Evolutionary conservation across 176 grass and related monocot genomes (phyloP).

Genomic region (Cenchrus purpureus): DNA sequence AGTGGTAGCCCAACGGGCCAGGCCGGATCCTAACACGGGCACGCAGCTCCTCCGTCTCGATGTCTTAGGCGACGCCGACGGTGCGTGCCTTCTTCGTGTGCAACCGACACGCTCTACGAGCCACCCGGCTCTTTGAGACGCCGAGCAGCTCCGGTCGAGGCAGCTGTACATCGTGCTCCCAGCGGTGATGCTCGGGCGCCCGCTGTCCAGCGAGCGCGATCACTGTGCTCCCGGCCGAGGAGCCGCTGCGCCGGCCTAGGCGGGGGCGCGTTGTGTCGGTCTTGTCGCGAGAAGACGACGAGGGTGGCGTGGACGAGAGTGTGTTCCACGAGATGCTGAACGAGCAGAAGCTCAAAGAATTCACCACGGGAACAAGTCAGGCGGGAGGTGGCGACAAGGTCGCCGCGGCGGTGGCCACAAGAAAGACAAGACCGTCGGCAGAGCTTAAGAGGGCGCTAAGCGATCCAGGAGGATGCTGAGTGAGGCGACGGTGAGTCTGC

Average conservation of each 20-base stretch:
- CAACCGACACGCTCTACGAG: constrained; percentile 51
- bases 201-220: constrained; percentile 44
- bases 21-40: too few relatives aligned
- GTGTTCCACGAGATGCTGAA: constrained; percentile 18
- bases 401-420: neutral
- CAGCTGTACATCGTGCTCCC: constrained; percentile 70
- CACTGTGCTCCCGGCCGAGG: constrained; percentile 37
- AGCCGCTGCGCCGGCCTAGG: neutral
- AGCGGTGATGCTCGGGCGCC: constrained; percentile 13
- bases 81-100: constrained; percentile 39
- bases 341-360: neutral
- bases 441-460: constrained; percentile 8
- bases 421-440: neutral
- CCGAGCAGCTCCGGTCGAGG: constrained; percentile 30
- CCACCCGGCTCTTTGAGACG: neutral
- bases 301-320: neutral
- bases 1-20: too few relatives aligned
- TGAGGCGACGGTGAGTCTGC: neutral
- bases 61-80: neutral
- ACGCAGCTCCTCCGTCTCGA: constrained; percentile 5
- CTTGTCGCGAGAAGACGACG: neutral
- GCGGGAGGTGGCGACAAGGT: neutral
- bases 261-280: neutral
- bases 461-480: constrained; percentile 1
- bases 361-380: neutral